Base-by-base conservation (phyloP, 192 early-diverging fungal species). In the Cladochytrium replicatum region DNA sequence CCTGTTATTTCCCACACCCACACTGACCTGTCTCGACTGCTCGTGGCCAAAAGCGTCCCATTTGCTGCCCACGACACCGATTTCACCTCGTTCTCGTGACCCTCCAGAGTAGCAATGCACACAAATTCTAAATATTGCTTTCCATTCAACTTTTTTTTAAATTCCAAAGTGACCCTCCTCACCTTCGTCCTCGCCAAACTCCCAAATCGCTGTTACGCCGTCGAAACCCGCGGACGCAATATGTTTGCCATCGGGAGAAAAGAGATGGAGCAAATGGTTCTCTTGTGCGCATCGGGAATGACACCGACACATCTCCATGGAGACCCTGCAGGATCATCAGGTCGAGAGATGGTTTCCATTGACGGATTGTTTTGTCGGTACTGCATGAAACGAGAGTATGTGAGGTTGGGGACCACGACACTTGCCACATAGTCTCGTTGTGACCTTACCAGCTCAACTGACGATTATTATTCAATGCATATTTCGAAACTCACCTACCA, bases 81-180 rank as follows among this genome's bases (percentile, higher is more conserved):
- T 65, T 98, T 98, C 31, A 89, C 90, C 66, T 98, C 94, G 65
- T 96, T 96, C 68, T 98, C 94, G 63, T 98, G 94, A 30, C 94
- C 94, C 60, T 98, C 94, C 34, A 98, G 61, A 9, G 89, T 93
- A 1, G 94, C 91, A 1, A 91, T 75, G 51, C 86, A 93, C 60
- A 94, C 92, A 60, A 81, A 91, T 17, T 81, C 83, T 52, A 40
- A 19, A 23, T 19, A 2, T 50, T 5, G n/a, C n/a, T n/a, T n/a
- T n/a, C n/a, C n/a, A n/a, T n/a, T n/a, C n/a, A n/a, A n/a, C n/a
- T n/a, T n/a, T n/a, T n/a, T n/a, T n/a, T n/a, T n/a, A n/a, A n/a
- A n/a, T n/a, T n/a, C n/a, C 17, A 23, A 19, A 41, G 51, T 6
- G 15, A 25, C 44, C 38, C 41, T 48, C 24, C 19, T 4, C 60